These are phyloP conservation scores for Blastobotrys robertii DNA, from an alignment of 805 yeast genomes.

Conservation along the genomic window DNA sequence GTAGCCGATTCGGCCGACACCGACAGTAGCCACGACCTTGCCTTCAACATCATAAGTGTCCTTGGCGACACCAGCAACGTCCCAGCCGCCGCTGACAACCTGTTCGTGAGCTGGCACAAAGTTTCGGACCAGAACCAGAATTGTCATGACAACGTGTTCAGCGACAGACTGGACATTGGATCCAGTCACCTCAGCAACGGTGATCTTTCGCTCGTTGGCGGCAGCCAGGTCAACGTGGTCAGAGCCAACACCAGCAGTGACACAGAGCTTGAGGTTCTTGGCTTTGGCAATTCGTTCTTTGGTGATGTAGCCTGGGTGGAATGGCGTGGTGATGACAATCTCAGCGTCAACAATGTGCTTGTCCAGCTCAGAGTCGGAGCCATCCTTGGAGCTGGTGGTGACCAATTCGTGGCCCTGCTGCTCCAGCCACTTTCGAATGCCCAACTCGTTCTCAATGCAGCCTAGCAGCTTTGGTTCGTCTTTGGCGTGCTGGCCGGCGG, in stretches of 20 bases:
- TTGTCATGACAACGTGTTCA: slow-evolving; percentile 70
- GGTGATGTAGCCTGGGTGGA: slow-evolving; percentile 71
- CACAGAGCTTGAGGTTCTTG: slow-evolving; percentile 52
- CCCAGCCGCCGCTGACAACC: slow-evolving; percentile 55
- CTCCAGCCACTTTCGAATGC: slow-evolving; percentile 55
- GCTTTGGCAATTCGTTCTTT: slow-evolving; percentile 59
- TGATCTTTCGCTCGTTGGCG: slow-evolving; percentile 51
- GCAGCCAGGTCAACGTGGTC: slow-evolving; percentile 70
- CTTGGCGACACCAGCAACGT: slow-evolving; percentile 67
- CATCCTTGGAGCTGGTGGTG: slow-evolving; percentile 62
- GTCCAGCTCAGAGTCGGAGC: slow-evolving; percentile 48
- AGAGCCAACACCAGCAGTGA: slow-evolving; percentile 81
- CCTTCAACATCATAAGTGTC: slow-evolving; percentile 67
- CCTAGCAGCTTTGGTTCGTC: slow-evolving; percentile 58
- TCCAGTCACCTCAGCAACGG: slow-evolving; percentile 75
- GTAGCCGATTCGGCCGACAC: slow-evolving; percentile 75
- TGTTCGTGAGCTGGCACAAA: slow-evolving; percentile 72
- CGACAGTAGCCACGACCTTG: slow-evolving; percentile 70
- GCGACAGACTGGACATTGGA: slow-evolving; percentile 75
- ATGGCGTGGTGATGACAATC: slow-evolving; percentile 70
- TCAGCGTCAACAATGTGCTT: slow-evolving; percentile 62
- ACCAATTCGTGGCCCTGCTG: slow-evolving; percentile 56
- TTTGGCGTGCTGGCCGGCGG: slow-evolving; percentile 48
- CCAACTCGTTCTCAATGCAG: slow-evolving; percentile 65
- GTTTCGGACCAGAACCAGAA: slow-evolving; percentile 61